Base-by-base conservation (phyloP, 176 grass and related monocot genomes). In the Thalia dealbata region DNA sequence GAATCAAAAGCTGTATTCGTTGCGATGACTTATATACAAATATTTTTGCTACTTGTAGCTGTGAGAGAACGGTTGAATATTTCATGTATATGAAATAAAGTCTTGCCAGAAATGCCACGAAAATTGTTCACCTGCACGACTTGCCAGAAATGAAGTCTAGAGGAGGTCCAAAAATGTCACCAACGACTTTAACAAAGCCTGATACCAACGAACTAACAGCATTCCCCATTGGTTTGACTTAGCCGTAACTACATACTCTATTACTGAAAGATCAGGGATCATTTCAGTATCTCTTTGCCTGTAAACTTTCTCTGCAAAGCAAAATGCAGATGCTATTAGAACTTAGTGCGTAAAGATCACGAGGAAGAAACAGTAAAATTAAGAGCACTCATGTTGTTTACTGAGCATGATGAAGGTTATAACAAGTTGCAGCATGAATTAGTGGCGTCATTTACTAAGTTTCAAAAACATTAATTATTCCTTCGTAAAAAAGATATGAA, bases 111-210 rank as follows among this genome's bases (percentile, higher is more conserved):
- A 11, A 63, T 14, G 25, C 61, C 12, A 3, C 18, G 18, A 50
- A 4, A 52, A 19, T 52, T 50, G 10, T 44, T 63, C 30, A 87
- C 82, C 72, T 74, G 89, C 89, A 85, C 22, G 73, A 75, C 67
- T 87, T 85, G 72, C 89, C 85, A 41, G 84, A 82, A 63, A 91
- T 81, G 68, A 91, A 91, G 43, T 91, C 81, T 26, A 86, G 13
- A 26, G 88, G 84, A n/a, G 75, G 72, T 61, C 78, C 26, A 64
- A 91, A 48, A 27, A 87, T 51, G 64, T 80, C 82, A 18, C 78
- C 61, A 35, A 91, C 32, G 56, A 70, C 75, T 60, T 72, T 84
- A 16, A 65, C 61, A 75, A 90, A 84, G 1, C 81, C 65, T 41
- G 88, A 84, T 9, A 82, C 16, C 16, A 91, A 21, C 56, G 88